Evolutionary conservation across 1,139 yeast genomes (phyloP), one percentile per base, ranked within the genome.

Genomic region (Hanseniaspora uvarum): DNA sequence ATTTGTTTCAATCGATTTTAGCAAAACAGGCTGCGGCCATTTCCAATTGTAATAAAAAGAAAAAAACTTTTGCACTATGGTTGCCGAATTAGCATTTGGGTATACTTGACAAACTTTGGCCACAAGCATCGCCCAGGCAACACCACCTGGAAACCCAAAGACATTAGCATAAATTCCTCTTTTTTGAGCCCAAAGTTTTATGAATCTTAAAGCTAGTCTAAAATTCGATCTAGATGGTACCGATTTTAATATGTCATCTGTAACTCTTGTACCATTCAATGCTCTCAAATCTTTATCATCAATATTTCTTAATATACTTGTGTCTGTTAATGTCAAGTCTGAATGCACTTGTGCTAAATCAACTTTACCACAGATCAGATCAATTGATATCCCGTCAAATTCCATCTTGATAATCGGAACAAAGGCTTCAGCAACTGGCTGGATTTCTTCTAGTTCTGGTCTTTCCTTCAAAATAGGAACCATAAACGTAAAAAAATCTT

Each of bases 121-220:
- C 7, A 88, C 96, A 47, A 92, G 69, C 97, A 92, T 92, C 1
- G 98, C 99, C 98, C 98, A 92, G 0, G 98, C 98, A 36, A 92
- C 98, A 68, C 99, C 99, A 61, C 99, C 99, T 0, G 98, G 98
- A 68, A 92, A 92, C 0, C 98, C 98, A 75, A 84, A 87, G 48
- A 92, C 84, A 64, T 92, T 92, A 5, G 86, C 97, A 68, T 92
- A 92, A 18, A 92, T 79, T 0, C 96, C 98, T 55, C 97, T 76
- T 62, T 88, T 79, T 65, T 88, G 94, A 0, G 99, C 98, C 98
- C 99, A 92, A 65, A 92, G 73, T 67, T 92, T 92, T 56, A 92
- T 85, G 24, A 95, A 92, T 58, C 99, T 72, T 56, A 92, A 72
- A 0, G 97, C 96, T 62, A 88, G 92, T 64, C 88, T 87, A 71